phyloP scores from a whole-genome alignment of 2,329 filamentous ascomycete species.

The Phialocephala sp. region DNA sequence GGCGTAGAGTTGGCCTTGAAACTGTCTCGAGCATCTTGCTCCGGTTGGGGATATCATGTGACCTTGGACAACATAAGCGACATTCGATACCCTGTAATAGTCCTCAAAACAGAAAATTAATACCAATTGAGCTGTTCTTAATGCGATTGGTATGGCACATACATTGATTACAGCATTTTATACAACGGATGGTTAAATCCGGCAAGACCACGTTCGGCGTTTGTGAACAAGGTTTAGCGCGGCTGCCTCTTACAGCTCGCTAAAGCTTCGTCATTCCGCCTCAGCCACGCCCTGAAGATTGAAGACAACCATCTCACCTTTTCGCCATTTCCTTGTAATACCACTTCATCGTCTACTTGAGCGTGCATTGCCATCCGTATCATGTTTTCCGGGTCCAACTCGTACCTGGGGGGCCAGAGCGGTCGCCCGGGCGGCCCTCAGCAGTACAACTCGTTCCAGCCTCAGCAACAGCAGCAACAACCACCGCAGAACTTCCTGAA shows the following conservation, averaged over 20 bases:
- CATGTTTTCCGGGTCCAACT: conserved; percentile 93
- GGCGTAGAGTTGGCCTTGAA: neutral
- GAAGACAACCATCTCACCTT: conserved; percentile 1
- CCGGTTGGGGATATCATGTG: neutral
- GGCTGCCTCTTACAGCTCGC: conserved; percentile 9
- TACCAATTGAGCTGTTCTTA: neutral
- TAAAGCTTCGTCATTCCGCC: neutral
- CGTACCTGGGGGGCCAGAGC: conserved; percentile 80
- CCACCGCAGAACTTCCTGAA: conserved; percentile 48
- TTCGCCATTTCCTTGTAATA: conserved; percentile 9
- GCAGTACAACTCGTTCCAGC: conserved; percentile 58
- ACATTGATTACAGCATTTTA: neutral
- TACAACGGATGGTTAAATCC: neutral
- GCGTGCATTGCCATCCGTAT: conserved; percentile 31
- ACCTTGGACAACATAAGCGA: neutral
- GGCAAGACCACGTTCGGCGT: neutral
- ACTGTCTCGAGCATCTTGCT: conserved; percentile 7
- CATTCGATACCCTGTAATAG: neutral
- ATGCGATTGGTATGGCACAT: neutral
- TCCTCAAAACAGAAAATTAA: neutral
- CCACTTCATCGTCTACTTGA: conserved; percentile 22
- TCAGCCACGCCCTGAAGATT: neutral
- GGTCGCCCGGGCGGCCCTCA: conserved; percentile 73
- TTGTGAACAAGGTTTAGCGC: conserved; percentile 6
- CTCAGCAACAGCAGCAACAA: conserved; percentile 47